phyloP scores from a whole-genome alignment of 768 basidiomycete genomes.

The Glaciozyma martinii region DNA sequence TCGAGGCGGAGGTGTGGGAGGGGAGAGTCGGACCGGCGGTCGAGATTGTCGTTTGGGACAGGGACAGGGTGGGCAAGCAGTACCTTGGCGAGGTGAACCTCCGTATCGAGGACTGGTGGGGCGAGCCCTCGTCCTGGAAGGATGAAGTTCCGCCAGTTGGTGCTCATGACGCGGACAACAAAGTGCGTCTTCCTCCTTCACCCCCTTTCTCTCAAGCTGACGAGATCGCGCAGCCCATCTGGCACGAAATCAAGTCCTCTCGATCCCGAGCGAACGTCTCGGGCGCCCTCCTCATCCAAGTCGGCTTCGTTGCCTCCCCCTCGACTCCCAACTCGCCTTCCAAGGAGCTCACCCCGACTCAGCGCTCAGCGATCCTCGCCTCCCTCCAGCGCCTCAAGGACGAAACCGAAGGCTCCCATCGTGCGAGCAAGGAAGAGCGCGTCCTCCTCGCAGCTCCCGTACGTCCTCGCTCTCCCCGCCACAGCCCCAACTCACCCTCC shows the following conservation, averaged over 20 bases:
- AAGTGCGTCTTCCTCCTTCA: constrained; percentile 46
- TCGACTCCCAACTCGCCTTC: constrained; percentile 7
- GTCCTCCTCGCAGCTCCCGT: constrained; percentile 69
- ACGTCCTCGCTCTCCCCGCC: constrained; percentile 4
- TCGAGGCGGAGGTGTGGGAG: constrained; percentile 26
- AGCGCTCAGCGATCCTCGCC: constrained; percentile 37
- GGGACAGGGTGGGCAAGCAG: constrained; percentile 74
- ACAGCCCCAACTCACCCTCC: neutral
- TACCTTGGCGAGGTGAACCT: constrained; percentile 83
- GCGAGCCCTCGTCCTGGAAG: constrained; percentile 17
- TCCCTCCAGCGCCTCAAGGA: constrained; percentile 16
- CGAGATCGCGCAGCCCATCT: constrained; percentile 44
- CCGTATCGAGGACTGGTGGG: constrained; percentile 69
- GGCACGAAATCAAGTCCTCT: constrained; percentile 45
- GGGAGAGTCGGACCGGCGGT: constrained; percentile 38
- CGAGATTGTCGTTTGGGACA: constrained; percentile 89
- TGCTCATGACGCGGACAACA: constrained; percentile 53
- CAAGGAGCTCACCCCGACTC: constrained; percentile 38
- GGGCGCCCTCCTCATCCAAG: constrained; percentile 54
- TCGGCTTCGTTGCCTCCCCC: constrained; percentile 48
- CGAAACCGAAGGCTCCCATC: constrained; percentile 51
- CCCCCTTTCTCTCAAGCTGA: neutral
- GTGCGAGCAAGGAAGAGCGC: constrained; percentile 48
- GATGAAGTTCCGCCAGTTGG: constrained; percentile 48
- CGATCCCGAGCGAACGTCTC: constrained; percentile 48